Conservation (phyloP, 345 rosid species). For the Hibiscus trionum region DNA sequence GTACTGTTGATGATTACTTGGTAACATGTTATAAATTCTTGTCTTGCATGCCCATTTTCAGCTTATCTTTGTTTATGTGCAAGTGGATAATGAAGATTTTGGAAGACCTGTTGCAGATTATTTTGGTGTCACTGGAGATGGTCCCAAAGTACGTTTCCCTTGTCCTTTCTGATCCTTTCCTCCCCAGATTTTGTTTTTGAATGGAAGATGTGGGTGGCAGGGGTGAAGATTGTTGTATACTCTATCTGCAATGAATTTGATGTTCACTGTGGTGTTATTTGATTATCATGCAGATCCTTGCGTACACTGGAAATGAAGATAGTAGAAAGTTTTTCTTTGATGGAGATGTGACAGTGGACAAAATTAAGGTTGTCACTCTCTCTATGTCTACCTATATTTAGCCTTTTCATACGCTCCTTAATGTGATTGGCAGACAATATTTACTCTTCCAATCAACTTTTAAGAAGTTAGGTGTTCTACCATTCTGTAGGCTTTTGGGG, state of each 20-base stretch:
- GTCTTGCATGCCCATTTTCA: constrained; percentile 24
- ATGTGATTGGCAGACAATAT: background rate
- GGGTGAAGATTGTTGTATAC: background rate
- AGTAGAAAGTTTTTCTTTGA: constrained; percentile 56
- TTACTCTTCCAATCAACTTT: background rate
- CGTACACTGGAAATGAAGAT: constrained; percentile 84
- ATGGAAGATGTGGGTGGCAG: background rate
- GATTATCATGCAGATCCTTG: constrained; percentile 54
- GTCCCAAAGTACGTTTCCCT: constrained; percentile 41
- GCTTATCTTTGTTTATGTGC: constrained; percentile 84
- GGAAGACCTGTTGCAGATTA: constrained; percentile 93
- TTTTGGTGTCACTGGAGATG: constrained; percentile 68
- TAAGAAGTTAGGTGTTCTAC: background rate
- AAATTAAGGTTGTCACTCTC: constrained; percentile 49
- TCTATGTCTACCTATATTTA: constrained; percentile 5
- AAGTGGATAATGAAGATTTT: constrained; percentile 81
- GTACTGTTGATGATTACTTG: too few relatives aligned
- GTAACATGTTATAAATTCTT: background rate
- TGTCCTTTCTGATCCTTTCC: background rate
- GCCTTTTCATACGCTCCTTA: background rate
- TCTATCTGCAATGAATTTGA: background rate
- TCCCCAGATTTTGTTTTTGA: background rate
- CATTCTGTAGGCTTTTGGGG: constrained; percentile 51
- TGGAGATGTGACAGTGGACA: constrained; percentile 58
- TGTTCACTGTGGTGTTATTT: constrained; percentile 4